Base-by-base conservation (phyloP, 2,329 filamentous ascomycete genomes). In the Trichoderma lentiforme region DNA sequence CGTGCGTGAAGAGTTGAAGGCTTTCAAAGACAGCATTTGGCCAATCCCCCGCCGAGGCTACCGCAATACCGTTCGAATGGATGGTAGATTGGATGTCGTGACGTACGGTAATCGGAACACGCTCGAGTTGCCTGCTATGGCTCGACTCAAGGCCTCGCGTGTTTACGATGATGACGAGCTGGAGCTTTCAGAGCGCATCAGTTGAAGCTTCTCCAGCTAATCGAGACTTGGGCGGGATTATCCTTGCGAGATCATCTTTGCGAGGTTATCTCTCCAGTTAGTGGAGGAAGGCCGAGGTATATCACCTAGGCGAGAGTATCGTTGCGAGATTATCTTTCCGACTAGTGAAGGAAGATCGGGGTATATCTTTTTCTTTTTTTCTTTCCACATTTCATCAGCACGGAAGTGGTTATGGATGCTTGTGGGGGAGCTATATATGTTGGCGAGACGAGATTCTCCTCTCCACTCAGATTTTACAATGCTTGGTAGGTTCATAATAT, bases 1-100 rank as follows among this genome's bases (percentile, higher is more conserved):
- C 1, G 74, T 82, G 11, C 53, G 75, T 56, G 79, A 77, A n/a
- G 80, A 79, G 58, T n/a, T 75, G 4, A 73, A 58, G 53, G 64
- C 68, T 21, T 30, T 74, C 7, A 77, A 70, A 58, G 73, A 70
- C 21, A 75, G 72, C 30, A 66, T 73, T n/a, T 68, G 63, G 58
- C 57, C 43, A 36, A 66, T 71, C n/a, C 63, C 43, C 6, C 43
- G 43, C 11, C 65, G 74, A 12, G 68, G 71, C 12, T 66, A 70
- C 43, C 68, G 71, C 4, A 72, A 71, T 14, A 72, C 72, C 0
- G 71, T 75, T 21, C 79, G 79, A 3, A 73, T 81, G 15, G 76
- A 79, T 7, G 80, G 77, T 30, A 74, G 76, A 36, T 58, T 78
- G 9, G 78, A 75, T 9, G 71, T 74, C n/a, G 32, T 70, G 9